A percentile compares a stretch with the other conserved stretches of the same genome.
These are phyloP conservation scores for Populus hybrid DNA, from an alignment of 441 rosid genomes.

Conservation along the genomic window DNA sequence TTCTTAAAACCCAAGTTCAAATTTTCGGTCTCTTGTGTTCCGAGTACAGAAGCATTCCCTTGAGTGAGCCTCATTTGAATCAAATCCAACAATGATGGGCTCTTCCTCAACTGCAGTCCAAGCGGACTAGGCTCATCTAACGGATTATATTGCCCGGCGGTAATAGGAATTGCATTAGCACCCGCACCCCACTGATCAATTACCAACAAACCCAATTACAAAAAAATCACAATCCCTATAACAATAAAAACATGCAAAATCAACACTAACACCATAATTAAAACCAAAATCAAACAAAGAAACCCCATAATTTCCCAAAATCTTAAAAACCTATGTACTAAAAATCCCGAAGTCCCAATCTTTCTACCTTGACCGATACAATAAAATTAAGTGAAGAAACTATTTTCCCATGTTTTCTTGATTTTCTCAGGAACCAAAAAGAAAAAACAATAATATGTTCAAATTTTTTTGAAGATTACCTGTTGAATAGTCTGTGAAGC, in stretches of 20 bases:
- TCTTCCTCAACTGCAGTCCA: slow-evolving; percentile 88
- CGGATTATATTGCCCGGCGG: slow-evolving; percentile 70
- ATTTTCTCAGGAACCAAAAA: slow-evolving; percentile 20
- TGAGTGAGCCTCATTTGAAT: slow-evolving; percentile 92
- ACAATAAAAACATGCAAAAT: background rate
- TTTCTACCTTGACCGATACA: background rate
- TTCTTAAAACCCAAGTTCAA: slow-evolving; percentile 32
- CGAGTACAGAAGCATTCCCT: slow-evolving; percentile 32
- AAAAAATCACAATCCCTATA: background rate
- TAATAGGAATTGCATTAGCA: slow-evolving; percentile 46
- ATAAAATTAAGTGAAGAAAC: background rate
- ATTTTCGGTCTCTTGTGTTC: slow-evolving; percentile 28
- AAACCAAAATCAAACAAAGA: background rate
- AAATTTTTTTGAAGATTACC: slow-evolving; percentile 15
- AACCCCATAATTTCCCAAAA: background rate
- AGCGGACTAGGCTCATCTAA: slow-evolving; percentile 97
- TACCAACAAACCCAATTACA: background rate
- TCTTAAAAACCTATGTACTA: background rate
- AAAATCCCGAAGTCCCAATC: background rate
- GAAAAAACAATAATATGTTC: background rate
- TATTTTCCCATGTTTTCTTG: background rate
- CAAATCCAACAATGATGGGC: slow-evolving; percentile 91
- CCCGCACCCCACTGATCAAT: slow-evolving; percentile 60
- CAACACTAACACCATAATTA: background rate
- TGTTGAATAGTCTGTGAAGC: slow-evolving; percentile 34